A percentile compares a stretch with the other conserved stretches of the same genome.
Conservation (phyloP, 371 early-diverging fungal species). For the Mortierella sp. region DNA sequence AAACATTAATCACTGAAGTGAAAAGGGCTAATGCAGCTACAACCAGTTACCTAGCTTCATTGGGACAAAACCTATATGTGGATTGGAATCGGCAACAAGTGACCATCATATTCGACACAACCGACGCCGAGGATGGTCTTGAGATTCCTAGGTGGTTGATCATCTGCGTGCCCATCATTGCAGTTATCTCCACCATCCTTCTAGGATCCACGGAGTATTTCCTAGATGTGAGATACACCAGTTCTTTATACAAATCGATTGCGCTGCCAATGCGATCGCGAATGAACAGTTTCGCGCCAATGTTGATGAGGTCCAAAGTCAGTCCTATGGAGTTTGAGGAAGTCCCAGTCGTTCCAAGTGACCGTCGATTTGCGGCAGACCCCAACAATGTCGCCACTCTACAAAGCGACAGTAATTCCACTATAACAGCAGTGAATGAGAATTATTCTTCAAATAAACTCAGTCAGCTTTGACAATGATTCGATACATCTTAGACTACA, state of each 20-base stretch:
- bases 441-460: too few relatives aligned
- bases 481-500: too few relatives aligned
- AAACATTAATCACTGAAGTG: not conserved
- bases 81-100: not conserved
- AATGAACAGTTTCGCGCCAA: not conserved
- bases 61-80: not conserved
- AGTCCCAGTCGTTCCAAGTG: not conserved
- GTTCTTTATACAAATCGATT: not conserved
- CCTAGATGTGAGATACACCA: conserved; percentile 3
- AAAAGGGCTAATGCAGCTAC: not conserved
- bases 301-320: conserved; percentile 14
- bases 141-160: not conserved
- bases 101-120: conserved; percentile 1
- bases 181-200: not conserved
- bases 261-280: too few relatives aligned
- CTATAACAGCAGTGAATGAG: too few relatives aligned
- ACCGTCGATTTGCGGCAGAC: not conserved
- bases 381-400: not conserved
- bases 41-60: not conserved
- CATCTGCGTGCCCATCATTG: not conserved
- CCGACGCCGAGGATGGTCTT: not conserved
- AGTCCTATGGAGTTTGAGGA: conserved; percentile 11
- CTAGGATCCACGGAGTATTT: not conserved
- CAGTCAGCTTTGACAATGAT: too few relatives aligned
- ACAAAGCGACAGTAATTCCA: not conserved